These are phyloP conservation scores for Lecanosticta acicola DNA, from an alignment of 2,329 filamentous ascomycete genomes.

Conservation along the genomic window DNA sequence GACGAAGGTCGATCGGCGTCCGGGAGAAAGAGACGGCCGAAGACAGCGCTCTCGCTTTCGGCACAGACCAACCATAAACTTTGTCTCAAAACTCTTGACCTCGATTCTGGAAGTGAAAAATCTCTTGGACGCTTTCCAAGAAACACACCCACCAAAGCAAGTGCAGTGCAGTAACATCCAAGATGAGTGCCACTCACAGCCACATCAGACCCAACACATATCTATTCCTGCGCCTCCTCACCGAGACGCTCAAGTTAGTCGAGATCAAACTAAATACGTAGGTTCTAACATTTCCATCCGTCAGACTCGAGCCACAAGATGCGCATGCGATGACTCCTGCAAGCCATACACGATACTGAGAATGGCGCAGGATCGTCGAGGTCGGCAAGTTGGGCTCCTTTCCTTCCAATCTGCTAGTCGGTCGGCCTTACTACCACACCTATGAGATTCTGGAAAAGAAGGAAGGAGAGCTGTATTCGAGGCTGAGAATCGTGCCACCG, in stretches of 20 bases:
- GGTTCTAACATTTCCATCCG: conserved; percentile 35
- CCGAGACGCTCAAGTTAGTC: conserved; percentile 52
- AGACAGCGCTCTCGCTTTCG: neutral
- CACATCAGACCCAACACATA: conserved; percentile 47
- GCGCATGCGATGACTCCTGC: conserved; percentile 27
- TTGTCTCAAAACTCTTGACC: neutral
- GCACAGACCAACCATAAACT: neutral
- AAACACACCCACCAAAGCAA: neutral
- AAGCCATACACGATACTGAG: conserved; percentile 27
- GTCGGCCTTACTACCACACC: conserved; percentile 85
- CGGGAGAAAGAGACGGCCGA: neutral
- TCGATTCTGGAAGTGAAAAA: too few relatives aligned
- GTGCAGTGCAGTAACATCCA: neutral
- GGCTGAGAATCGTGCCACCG: conserved; percentile 71
- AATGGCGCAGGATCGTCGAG: conserved; percentile 63
- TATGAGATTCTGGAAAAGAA: conserved; percentile 77
- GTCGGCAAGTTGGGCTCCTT: conserved; percentile 92
- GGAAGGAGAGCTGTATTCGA: conserved; percentile 58
- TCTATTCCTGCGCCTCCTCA: conserved; percentile 53
- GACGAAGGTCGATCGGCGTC: neutral
- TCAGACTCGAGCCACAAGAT: conserved; percentile 16
- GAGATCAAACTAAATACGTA: conserved; percentile 61
- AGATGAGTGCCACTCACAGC: conserved; percentile 37
- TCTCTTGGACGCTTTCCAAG: too few relatives aligned
- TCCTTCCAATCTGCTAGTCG: conserved; percentile 79